Evolutionary conservation across 345 rosid genomes (phyloP).

Genomic region (Eucalyptus lansdowneana): DNA sequence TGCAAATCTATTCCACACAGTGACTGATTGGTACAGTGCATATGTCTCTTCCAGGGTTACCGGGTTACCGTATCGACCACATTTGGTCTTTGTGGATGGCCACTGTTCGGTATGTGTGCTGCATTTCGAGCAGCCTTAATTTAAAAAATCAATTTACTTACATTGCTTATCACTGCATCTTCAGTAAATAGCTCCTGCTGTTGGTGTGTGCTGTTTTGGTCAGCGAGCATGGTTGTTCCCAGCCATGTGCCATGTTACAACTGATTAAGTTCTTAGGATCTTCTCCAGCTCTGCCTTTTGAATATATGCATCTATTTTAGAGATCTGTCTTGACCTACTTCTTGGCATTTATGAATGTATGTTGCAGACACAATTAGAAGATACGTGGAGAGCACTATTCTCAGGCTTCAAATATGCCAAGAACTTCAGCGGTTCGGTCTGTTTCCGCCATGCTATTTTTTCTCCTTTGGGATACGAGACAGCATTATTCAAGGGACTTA

Average conservation of each 20-base stretch:
- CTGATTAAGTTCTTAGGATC: not conserved
- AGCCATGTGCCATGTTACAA: not conserved
- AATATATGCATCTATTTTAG: not conserved
- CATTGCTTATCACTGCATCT: not conserved
- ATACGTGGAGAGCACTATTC: conserved; percentile 82
- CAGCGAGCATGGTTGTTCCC: not conserved
- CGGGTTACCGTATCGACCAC: conserved; percentile 77
- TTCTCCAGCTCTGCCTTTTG: not conserved
- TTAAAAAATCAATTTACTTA: not conserved
- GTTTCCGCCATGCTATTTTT: conserved; percentile 75
- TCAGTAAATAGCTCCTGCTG: not conserved
- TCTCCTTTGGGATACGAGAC: conserved; percentile 91
- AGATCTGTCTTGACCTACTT: not conserved
- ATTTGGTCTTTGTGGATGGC: conserved; percentile 76
- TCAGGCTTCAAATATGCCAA: conserved; percentile 68
- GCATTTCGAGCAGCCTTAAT: not conserved
- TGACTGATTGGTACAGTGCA: conserved; percentile 92
- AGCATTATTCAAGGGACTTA: conserved; percentile 63
- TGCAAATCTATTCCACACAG: conserved; percentile 85
- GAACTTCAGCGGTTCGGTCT: conserved; percentile 64
- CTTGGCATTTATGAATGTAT: not conserved
- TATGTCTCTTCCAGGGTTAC: conserved; percentile 83
- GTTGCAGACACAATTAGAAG: conserved; percentile 75
- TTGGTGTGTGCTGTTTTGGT: not conserved
- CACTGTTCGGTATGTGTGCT: conserved; percentile 49